Evolutionary conservation across 352 stramenopile genomes (phyloP), one percentile per base, ranked within the genome.

Genomic region (Poterioochromonas sp.): DNA sequence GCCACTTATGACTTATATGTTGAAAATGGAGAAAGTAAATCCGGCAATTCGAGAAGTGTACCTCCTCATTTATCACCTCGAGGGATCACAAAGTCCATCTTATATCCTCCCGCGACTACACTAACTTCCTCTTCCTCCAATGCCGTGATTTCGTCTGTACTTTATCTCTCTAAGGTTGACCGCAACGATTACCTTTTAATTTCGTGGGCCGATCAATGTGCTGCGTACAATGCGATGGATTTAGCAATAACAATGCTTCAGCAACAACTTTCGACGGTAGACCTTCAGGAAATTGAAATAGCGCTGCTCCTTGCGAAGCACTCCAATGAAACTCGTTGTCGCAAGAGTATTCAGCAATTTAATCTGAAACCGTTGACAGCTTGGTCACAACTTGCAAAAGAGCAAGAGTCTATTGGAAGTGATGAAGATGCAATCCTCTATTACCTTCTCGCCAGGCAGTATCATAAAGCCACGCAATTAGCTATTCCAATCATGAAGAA

Each of bases 371-470:
- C 62, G n/a, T 47, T 47, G 8, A 47, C 1, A 43, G 2, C 1
- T 12, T 41, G 34, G 62, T 32, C 32, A 22, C 2, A 12, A 41
- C 32, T 35, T 71, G 62, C 62, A 22, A 40, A 71, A 44, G 62
- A 71, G 41, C 12, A 71, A 41, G 62, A 71, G 26, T 11, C 15
- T 26, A 71, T 71, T 74, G 65, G 65, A 1, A 18, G n/a, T 58
- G 41, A 54, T 35, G 65, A 12, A 22, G 12, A 74, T 58, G 37
- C 37, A 26, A 18, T 74, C 12, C 11, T 39, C 1, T 3, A 11
- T 35, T 58, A 74, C 53, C 3, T 74, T 26, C 51, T 58, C 34
- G 62, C 12, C 15, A 3, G 40, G 40, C 11, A 37, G 5, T 34
- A 74, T 44, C 39, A 5, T 3, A 47, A 12, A 12, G 65, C 65